These are phyloP conservation scores for Bipolaris bicolor DNA, from an alignment of 2,329 filamentous ascomycete species.

Conservation along the genomic window DNA sequence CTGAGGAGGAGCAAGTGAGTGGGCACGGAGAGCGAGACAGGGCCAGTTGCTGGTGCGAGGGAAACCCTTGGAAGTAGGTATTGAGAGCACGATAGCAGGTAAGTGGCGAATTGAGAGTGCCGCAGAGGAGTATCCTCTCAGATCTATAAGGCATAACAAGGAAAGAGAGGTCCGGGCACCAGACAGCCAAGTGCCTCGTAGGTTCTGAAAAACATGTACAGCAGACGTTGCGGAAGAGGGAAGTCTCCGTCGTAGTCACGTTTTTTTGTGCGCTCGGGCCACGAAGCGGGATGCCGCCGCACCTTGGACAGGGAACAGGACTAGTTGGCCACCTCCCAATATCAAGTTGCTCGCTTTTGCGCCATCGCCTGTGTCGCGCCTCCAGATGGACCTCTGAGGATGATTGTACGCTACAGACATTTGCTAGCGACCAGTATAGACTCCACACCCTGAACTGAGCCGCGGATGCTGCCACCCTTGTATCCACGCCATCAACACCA, in stretches of 20 bases:
- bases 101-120: constrained; percentile 14
- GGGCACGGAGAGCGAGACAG: constrained; percentile 17
- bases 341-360: constrained; percentile 24
- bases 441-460: constrained; percentile 43
- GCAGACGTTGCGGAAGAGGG: constrained; percentile 15
- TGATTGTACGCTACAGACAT: constrained; percentile 50
- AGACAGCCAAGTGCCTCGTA: not conserved
- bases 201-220: constrained; percentile 7
- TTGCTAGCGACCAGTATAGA: constrained; percentile 46
- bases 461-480: constrained; percentile 35
- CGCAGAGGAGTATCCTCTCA: not conserved
- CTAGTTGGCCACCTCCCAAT: constrained; percentile 20
- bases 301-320: constrained; percentile 17
- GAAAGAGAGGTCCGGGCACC: constrained; percentile 1
- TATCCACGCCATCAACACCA: constrained; percentile 30
- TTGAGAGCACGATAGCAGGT: constrained; percentile 21
- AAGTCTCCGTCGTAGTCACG: constrained; percentile 25
- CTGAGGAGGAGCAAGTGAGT: constrained; percentile 15
- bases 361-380: constrained; percentile 26
- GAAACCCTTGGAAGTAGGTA: constrained; percentile 20
- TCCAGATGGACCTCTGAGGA: constrained; percentile 44
- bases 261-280: constrained; percentile 27
- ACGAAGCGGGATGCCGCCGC: constrained; percentile 19
- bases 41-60: constrained; percentile 32
- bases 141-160: constrained; percentile 1